These are phyloP conservation scores for Colletotrichum liriopes DNA, from an alignment of 2,329 filamentous ascomycete species.

Conservation along the genomic window DNA sequence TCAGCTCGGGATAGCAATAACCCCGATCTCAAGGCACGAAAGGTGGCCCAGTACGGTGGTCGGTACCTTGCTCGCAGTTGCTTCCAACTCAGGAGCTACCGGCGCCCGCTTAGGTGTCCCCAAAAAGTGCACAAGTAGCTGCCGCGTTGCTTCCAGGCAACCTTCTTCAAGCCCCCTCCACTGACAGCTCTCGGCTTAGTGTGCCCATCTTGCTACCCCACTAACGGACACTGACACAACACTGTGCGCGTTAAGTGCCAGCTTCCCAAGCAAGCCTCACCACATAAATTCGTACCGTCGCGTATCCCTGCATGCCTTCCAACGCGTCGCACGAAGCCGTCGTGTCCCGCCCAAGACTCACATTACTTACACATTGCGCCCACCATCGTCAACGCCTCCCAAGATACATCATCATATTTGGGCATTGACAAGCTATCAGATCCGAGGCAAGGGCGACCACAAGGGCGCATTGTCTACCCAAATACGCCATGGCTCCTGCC, in stretches of 20 bases:
- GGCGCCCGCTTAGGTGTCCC: not conserved
- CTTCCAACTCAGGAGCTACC: not conserved
- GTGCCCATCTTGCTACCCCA: not conserved
- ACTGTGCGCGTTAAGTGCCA: conserved; percentile 18
- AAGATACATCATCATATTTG: not conserved
- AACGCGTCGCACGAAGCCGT: conserved; percentile 13
- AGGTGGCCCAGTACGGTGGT: not conserved
- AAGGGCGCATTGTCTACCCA: not conserved
- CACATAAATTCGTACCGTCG: not conserved
- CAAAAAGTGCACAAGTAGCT: not conserved
- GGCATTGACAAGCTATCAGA: not conserved
- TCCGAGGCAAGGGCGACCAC: not conserved
- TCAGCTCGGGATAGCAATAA: not conserved
- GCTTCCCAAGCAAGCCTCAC: not conserved
- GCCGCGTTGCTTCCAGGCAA: not conserved
- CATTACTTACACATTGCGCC: not conserved
- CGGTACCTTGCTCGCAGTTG: not conserved
- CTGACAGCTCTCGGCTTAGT: no score
- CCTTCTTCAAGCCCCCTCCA: no score
- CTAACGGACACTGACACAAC: not conserved
- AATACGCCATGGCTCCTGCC: conserved; percentile 48
- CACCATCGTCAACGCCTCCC: not conserved
- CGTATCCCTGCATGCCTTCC: conserved; percentile 8
- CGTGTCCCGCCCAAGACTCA: not conserved
- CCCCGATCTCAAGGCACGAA: no score